A percentile compares a stretch with the other conserved stretches of the same genome.
Conservation (phyloP, 805 yeast species). For the Candida namnaoensis region DNA sequence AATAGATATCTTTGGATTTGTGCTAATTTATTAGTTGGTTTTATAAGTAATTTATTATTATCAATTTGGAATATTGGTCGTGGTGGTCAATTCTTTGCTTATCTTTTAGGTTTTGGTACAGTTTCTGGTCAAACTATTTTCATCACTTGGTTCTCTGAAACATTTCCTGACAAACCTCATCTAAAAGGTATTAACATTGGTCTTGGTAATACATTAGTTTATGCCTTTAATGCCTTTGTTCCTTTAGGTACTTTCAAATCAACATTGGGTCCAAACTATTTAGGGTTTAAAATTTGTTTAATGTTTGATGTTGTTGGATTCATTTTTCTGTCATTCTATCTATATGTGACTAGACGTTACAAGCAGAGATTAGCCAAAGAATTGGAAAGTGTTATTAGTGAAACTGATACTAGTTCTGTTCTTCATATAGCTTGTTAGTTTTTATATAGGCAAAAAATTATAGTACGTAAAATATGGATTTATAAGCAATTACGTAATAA, state of each 20-base stretch:
- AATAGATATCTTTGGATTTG: not conserved
- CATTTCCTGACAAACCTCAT: constrained; percentile 1
- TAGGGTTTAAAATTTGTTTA: constrained; percentile 1
- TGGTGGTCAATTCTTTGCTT: not conserved
- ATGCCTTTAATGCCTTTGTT: constrained; percentile 1
- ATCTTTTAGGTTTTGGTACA: constrained; percentile 1
- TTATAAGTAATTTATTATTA: not conserved
- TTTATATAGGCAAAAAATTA: too few species aligned
- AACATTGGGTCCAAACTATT: not conserved
- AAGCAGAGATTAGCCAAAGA: too few species aligned
- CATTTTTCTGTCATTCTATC: not conserved
- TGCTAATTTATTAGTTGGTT: not conserved
- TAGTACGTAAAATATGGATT: too few species aligned
- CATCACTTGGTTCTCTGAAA: constrained; percentile 2
- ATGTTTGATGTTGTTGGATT: constrained; percentile 1
- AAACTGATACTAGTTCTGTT: too few species aligned
- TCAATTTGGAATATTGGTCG: not conserved
- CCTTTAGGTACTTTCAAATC: not conserved
- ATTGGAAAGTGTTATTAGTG: too few species aligned
- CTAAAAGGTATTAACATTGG: constrained; percentile 1
- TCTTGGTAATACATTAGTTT: not conserved
- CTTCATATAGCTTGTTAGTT: too few species aligned
- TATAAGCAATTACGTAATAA: too few species aligned
- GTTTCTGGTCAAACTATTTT: not conserved
- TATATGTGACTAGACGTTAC: not conserved